These are phyloP conservation scores for Ramaria sp. DNA, from an alignment of 768 basidiomycete genomes.

Conservation along the genomic window DNA sequence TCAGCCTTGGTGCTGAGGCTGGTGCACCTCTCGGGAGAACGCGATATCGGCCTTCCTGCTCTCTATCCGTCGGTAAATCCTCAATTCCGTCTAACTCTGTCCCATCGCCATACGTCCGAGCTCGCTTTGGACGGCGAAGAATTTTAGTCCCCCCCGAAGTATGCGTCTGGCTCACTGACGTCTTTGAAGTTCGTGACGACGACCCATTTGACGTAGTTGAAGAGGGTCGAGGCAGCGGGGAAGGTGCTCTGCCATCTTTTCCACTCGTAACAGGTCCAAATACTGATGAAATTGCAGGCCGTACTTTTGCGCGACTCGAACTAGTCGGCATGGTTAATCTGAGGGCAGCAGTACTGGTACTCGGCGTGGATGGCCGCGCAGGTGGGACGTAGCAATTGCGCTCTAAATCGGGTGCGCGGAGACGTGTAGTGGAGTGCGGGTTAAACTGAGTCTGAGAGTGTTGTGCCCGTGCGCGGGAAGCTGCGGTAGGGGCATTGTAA, in stretches of 20 bases:
- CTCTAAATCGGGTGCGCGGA: conserved; percentile 35
- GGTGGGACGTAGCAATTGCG: conserved; percentile 52
- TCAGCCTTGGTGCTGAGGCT: conserved; percentile 16
- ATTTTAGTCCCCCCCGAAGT: conserved; percentile 49
- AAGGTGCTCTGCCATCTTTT: conserved; percentile 4
- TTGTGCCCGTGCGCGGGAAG: conserved; percentile 60
- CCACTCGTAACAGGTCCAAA: conserved; percentile 27
- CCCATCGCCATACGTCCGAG: conserved; percentile 71
- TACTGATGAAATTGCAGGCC: conserved; percentile 66
- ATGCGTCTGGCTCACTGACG: conserved; percentile 25
- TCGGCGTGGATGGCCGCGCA: conserved; percentile 69
- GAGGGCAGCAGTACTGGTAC: conserved; percentile 63
- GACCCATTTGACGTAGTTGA: conserved; percentile 36
- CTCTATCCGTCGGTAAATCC: conserved; percentile 77
- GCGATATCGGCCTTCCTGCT: conserved; percentile 64
- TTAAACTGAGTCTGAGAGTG: conserved; percentile 26
- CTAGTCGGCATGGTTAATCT: conserved; percentile 85
- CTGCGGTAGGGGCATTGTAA: conserved; percentile 72
- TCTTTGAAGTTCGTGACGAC: conserved; percentile 8
- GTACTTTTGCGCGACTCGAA: conserved; percentile 53
- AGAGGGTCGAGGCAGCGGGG: conserved; percentile 57
- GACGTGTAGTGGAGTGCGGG: conserved; percentile 46
- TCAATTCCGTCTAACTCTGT: conserved; percentile 85
- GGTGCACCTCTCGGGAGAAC: conserved; percentile 63
- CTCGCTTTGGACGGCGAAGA: conserved; percentile 67